phyloP scores from a whole-genome alignment of 2,329 filamentous ascomycete genomes.

The Bisporella sp. region DNA sequence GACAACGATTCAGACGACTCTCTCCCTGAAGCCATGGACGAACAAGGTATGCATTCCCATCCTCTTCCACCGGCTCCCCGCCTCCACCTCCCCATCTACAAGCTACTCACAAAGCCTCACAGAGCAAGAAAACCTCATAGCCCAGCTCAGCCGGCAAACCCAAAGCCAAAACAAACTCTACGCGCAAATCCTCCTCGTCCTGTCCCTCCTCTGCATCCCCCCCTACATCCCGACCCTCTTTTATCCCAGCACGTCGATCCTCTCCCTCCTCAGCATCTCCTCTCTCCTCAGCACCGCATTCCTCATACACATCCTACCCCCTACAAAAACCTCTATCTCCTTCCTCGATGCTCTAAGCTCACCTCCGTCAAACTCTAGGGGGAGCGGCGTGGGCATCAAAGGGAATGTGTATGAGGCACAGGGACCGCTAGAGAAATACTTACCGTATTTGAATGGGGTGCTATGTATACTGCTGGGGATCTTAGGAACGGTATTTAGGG shows the following conservation, averaged over 20 bases:
- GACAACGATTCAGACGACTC: slow-evolving; percentile 48
- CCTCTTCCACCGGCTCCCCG: neutral
- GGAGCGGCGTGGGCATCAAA: neutral
- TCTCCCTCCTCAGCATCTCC: slow-evolving; percentile 51
- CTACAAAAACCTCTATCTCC: slow-evolving; percentile 46
- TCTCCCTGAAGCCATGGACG: slow-evolving; percentile 60
- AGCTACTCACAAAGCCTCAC: slow-evolving; percentile 7
- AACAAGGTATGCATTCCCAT: slow-evolving; percentile 51
- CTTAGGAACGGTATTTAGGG: slow-evolving; percentile 33
- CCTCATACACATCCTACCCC: slow-evolving; percentile 48
- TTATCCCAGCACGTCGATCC: slow-evolving; percentile 23
- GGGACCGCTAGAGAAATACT: slow-evolving; percentile 47
- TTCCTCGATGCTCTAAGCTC: slow-evolving; percentile 38
- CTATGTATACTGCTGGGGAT: slow-evolving; percentile 47
- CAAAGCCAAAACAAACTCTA: slow-evolving; percentile 50
- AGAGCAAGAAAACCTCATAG: slow-evolving; percentile 62
- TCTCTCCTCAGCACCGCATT: slow-evolving; percentile 58
- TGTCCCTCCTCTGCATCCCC: slow-evolving; percentile 50
- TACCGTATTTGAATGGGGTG: slow-evolving; percentile 53
- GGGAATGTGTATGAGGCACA: slow-evolving; percentile 10
- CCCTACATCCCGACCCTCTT: slow-evolving; percentile 48
- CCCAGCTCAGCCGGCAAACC: slow-evolving; percentile 47
- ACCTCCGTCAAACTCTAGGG: neutral
- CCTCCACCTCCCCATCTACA: slow-evolving; percentile 13
- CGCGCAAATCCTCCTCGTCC: slow-evolving; percentile 47